Base-by-base conservation (phyloP, 176 grass and related monocot genomes). In the Oryza officinalis region DNA sequence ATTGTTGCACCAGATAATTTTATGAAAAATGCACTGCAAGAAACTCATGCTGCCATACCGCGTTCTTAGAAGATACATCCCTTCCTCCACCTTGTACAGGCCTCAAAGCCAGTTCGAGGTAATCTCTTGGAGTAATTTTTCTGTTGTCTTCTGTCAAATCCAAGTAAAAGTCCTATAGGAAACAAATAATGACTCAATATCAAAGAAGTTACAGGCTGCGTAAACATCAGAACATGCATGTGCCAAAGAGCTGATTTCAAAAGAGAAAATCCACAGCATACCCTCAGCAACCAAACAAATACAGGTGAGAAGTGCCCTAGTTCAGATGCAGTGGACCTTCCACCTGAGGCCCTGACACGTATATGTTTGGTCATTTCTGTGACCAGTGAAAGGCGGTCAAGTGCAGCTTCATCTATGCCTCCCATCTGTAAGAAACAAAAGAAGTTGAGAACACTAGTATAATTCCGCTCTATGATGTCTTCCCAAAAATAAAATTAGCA, bases 321-420 rank as follows among this genome's bases (percentile, higher is more conserved):
- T 67, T 99, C 96, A 86, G 93, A 94, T 71, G 83, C 89, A 63
- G 87, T 89, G 18, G 96, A 92, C 87, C 78, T 92, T 77, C 96
- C 96, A 81, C 96, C 93, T 79, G 96, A 94, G 10, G 93, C 91
- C 75, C 93, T 92, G 49, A 99, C 91, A 64, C 93, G 87, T 71
- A 99, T 99, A 82, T 99, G 96, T 77, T 99, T 99, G 79, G 96
- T 99, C 96, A 99, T 99, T 89, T 99, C 96, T 4, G 96, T 99
- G 47, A 99, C 96, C 10, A 99, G 87, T 37, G 96, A 99, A 54
- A 99, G 91, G 77, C 93, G 89, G 78, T 99, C 96, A 69, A 99
- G 85, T 59, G 96, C 87, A 22, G 91, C 83, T 90, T 99, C 96
- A 92, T 99, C 96, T 87, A 99, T 99, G 57, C 96, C 96, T 35